Evolutionary conservation across 352 stramenopile species (phyloP).

Genomic region (Globisporangium ultimum): DNA sequence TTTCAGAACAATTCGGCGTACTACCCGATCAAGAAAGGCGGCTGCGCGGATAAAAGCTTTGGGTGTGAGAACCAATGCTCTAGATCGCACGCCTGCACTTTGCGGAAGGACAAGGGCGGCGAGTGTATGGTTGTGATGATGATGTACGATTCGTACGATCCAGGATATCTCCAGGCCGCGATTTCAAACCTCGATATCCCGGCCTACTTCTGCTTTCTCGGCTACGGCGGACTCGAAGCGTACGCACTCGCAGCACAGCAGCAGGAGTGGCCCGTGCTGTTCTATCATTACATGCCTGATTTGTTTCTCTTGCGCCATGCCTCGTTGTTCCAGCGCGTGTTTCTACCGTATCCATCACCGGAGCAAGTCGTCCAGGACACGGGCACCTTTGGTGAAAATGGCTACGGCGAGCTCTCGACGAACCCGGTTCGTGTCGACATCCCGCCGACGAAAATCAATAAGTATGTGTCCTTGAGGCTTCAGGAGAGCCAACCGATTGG

Average conservation of each 20-base stretch:
- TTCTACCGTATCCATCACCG: slow-evolving; percentile 27
- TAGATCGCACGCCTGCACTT: slow-evolving; percentile 39
- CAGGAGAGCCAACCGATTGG: background rate
- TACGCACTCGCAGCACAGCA: slow-evolving; percentile 30
- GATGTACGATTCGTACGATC: slow-evolving; percentile 41
- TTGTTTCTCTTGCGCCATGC: slow-evolving; percentile 36
- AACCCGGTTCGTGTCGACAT: slow-evolving; percentile 49
- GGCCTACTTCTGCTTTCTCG: slow-evolving; percentile 65
- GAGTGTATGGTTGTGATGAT: slow-evolving; percentile 44
- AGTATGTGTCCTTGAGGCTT: slow-evolving; percentile 24
- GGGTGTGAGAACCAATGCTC: slow-evolving; percentile 45
- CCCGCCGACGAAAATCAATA: slow-evolving; percentile 28
- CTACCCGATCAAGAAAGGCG: no score
- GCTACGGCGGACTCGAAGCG: slow-evolving; percentile 28
- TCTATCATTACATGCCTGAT: slow-evolving; percentile 57
- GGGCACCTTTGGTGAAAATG: slow-evolving; percentile 41
- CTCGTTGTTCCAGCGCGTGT: slow-evolving; percentile 35
- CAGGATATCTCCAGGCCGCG: slow-evolving; percentile 39
- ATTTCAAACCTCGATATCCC: slow-evolving; percentile 46
- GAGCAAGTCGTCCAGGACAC: slow-evolving; percentile 32
- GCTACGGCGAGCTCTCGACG: slow-evolving; percentile 34
- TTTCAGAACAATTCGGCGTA: slow-evolving; percentile 32
- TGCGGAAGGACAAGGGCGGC: slow-evolving; percentile 20
- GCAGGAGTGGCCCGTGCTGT: slow-evolving; percentile 27
- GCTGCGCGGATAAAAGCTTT: no score